A percentile compares a stretch with the other conserved stretches of the same genome.
These are phyloP conservation scores for Coccomyxa subellipsoidea DNA, from an alignment of 163 green algal genomes.

Conservation along the genomic window DNA sequence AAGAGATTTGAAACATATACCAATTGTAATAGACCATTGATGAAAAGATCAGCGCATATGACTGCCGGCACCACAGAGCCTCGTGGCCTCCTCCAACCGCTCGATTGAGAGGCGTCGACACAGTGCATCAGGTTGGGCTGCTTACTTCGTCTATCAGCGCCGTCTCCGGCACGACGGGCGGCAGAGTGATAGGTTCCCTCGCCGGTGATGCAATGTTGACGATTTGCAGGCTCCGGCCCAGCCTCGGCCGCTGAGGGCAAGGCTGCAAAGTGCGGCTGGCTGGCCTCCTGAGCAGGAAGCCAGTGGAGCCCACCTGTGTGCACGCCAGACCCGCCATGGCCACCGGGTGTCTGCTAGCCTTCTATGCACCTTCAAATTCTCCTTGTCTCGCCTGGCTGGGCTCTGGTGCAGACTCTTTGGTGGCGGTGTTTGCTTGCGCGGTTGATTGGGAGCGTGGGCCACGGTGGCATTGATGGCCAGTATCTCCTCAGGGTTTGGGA, in stretches of 20 bases:
- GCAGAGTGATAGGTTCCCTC: not conserved
- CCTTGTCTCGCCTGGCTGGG: not conserved
- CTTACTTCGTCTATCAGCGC: not conserved
- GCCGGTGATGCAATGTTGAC: not conserved
- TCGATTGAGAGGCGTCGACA: constrained; percentile 7
- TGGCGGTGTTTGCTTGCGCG: not conserved
- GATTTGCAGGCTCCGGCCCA: not conserved
- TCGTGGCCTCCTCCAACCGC: not conserved
- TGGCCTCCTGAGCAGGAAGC: not conserved
- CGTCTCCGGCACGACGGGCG: not conserved
- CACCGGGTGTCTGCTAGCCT: not conserved
- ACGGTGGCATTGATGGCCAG: not conserved
- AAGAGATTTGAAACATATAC: not conserved
- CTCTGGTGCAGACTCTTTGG: not conserved
- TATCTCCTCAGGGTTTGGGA: not conserved
- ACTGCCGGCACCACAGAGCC: not conserved
- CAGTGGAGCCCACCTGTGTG: not conserved
- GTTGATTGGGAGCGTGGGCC: no score
- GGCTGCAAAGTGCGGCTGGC: not conserved
- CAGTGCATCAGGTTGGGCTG: constrained; percentile 5
- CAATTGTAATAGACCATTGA: not conserved
- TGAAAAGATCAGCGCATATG: not conserved
- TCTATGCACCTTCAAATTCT: not conserved
- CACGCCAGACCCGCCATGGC: not conserved
- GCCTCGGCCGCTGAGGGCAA: not conserved